Evolutionary conservation across 2,329 filamentous ascomycete species (phyloP), one percentile per base, ranked within the genome.

Genomic region (Alternaria gansuensis): DNA sequence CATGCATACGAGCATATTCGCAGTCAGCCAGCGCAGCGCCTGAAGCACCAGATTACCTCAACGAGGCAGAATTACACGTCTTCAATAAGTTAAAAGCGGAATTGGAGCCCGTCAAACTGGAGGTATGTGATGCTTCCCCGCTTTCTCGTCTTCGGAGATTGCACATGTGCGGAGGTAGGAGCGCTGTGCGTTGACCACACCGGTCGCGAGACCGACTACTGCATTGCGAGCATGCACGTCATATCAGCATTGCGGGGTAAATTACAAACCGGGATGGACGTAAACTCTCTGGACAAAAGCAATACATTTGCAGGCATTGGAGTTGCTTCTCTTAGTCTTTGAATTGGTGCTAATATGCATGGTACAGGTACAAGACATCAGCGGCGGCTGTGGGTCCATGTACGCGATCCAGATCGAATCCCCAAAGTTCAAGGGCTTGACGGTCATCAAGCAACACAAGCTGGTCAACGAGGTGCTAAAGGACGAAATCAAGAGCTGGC

Each of bases 321-420:
- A 33, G 29, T 45, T 24, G 29, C 7, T 34, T 48, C 44, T 4
- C 23, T 26, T 24, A 36, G 31, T 48, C 7, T 17, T 3, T 17
- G 7, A 24, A 56, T 3, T 10, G 14, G 45, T 34, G 60, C 69
- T 72, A 50, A 72, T 62, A 46, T 24, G n/a, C 37, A 37, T 36
- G 43, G 31, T 29, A 50, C 77, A 87, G 76, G 90, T 95, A 9
- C 88, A 90, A 75, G 91, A 96, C 78, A 87, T 95, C 51, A 92
- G 89, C 24, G 91, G 92, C 58, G 91, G 91, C 29, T 96, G 91
- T 79, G 91, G 91, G 9, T 91, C 88, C 72, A 95, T 95, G 92
- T 95, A 95, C 79, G 89, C 88, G 55, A 89, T 96, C 66, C 89
- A 93, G 70, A 88, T 95, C 64, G 84, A 87, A 46, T 91, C 89